A percentile compares a stretch with the other conserved stretches of the same genome.
phyloP scores from a whole-genome alignment of 179 eudicot species.

The Beta macrorhiza region DNA sequence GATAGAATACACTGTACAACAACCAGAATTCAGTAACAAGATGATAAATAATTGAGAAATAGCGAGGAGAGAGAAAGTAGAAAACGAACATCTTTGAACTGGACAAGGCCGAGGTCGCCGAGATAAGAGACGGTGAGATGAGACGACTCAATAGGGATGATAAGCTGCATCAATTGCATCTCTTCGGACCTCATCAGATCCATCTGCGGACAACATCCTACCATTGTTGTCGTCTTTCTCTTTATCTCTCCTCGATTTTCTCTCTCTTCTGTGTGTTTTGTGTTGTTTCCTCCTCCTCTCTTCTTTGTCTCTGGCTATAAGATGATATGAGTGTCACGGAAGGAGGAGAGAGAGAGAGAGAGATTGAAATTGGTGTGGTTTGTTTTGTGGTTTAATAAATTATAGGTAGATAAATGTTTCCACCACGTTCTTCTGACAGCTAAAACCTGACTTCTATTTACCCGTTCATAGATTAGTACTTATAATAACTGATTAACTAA shows the following conservation, averaged over 20 bases:
- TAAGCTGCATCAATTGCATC: constrained; percentile 80
- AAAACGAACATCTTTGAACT: constrained; percentile 74
- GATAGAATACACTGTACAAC: not conserved
- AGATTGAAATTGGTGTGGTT: not conserved
- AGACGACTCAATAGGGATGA: constrained; percentile 82
- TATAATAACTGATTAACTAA: too few species aligned
- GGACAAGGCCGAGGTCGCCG: constrained; percentile 80
- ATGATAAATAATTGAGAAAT: not conserved
- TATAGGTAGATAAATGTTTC: not conserved
- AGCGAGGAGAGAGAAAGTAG: constrained; percentile 7
- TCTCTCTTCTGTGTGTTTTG: not conserved
- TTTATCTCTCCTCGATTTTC: not conserved
- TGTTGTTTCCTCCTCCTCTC: not conserved
- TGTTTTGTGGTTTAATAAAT: not conserved
- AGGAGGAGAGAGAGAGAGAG: not conserved
- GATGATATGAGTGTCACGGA: constrained; percentile 18
- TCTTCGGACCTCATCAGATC: constrained; percentile 84
- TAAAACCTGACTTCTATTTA: not conserved
- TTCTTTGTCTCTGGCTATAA: not conserved
- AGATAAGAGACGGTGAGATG: constrained; percentile 69
- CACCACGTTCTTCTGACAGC: constrained; percentile 18
- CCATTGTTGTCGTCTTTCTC: constrained; percentile 26
- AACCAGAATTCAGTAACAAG: constrained; percentile 4
- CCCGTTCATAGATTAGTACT: not conserved
- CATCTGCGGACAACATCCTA: constrained; percentile 66